Evolutionary conservation across 2,329 filamentous ascomycete genomes (phyloP), one percentile per base, ranked within the genome.

Genomic region (Fusarium agapanthi): DNA sequence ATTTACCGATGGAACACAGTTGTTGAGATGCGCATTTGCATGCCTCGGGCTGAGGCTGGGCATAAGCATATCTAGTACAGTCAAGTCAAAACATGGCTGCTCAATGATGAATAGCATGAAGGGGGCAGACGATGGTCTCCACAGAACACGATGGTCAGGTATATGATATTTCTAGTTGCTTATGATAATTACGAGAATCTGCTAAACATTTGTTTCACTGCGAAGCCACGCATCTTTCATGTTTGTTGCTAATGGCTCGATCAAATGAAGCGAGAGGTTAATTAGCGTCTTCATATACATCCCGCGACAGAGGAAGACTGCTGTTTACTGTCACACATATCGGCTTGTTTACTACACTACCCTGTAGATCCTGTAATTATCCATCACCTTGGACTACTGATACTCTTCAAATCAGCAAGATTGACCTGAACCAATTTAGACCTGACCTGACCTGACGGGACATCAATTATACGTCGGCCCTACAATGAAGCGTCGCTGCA

Each of bases 1-100:
- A 57, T 71, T 71, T 71, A 61, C 38, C 63, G 44, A 34, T 48
- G 63, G 64, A 59, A 58, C 35, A 67, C 32, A 53, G 58, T 44
- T 48, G 47, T 55, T 47, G 34, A 55, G 50, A 43, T 60, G 35
- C 59, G 40, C 38, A 26, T 43, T 57, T 67, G 41, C 41, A 65
- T 61, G 50, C 50, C 50, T 54, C 11, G 50, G 44, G 47, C 44
- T 24, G 37, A 53, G 65, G 63, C 62, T 58, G 30, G 70, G 54
- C 51, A 64, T 64, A 37, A 41, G 61, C 61, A 54, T 71, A 47
- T 37, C 61, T 32, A 28, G 48, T 57, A 65, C 43, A 60, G 28
- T 41, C 44, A 64, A 34, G 32, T 34, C 32, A 34, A 34, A 34
- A 37, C 30, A 51, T 59, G 56, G 55, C 47, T 30, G 51, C 47